phyloP scores from a whole-genome alignment of 2,329 filamentous ascomycete species.

The Cadophora gregata region DNA sequence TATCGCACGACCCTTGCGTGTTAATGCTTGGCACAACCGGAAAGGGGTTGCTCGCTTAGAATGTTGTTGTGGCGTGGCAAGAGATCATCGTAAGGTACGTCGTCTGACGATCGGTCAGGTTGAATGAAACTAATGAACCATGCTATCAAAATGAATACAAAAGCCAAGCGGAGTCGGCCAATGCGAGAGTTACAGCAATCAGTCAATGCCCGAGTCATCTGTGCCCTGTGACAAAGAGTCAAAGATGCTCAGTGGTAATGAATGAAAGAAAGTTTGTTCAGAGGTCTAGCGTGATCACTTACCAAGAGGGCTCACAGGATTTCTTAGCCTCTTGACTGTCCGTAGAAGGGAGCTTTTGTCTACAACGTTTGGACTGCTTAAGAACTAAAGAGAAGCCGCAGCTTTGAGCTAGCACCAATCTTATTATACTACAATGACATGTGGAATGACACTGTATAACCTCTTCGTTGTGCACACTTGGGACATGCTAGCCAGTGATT shows the following conservation, averaged over 20 bases:
- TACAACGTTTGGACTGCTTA: no score
- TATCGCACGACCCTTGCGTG: slow-evolving; percentile 1
- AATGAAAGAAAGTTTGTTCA: background rate
- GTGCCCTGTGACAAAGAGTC: background rate
- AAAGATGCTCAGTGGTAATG: background rate
- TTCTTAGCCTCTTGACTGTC: no score
- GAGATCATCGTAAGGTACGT: background rate
- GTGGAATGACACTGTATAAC: no score
- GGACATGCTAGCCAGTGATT: no score
- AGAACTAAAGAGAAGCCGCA: no score
- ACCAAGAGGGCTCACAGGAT: no score
- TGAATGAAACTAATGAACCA: background rate
- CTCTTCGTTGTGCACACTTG: no score
- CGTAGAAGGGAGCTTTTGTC: no score
- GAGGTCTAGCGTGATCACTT: background rate
- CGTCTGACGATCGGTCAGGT: background rate
- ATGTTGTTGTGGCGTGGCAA: slow-evolving; percentile 13
- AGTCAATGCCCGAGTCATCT: background rate
- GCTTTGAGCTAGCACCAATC: no score
- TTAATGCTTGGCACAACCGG: background rate
- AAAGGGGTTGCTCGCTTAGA: slow-evolving; percentile 6
- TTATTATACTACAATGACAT: no score
- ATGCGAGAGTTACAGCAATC: no score
- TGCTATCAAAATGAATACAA: background rate
- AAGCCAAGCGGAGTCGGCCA: background rate